Conservation (phyloP, 2,329 filamentous ascomycete genomes). For the Hysterium pulicare region DNA sequence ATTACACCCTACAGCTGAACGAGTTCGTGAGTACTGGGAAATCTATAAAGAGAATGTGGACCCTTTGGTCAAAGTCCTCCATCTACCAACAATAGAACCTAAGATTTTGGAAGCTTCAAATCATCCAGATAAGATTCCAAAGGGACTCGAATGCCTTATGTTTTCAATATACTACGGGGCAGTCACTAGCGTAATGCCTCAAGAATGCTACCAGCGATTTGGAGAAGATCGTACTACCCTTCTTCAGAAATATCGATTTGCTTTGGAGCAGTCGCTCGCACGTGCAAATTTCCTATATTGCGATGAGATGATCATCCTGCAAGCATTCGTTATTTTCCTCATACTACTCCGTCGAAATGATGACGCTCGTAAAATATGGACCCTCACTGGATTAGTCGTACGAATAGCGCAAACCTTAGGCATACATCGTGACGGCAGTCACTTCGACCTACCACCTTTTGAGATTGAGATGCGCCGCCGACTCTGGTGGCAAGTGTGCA, state of each 20-base stretch:
- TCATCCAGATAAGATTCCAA: conserved; percentile 57
- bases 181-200: conserved; percentile 49
- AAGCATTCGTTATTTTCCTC: conserved; percentile 61
- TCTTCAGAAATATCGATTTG: conserved; percentile 59
- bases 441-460: conserved; percentile 56
- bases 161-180: conserved; percentile 62
- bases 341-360: conserved; percentile 53
- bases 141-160: conserved; percentile 56
- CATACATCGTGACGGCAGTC: conserved; percentile 57
- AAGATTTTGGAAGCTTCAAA: conserved; percentile 60
- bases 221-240: conserved; percentile 51
- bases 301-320: conserved; percentile 59
- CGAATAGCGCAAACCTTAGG: conserved; percentile 59
- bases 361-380: conserved; percentile 54
- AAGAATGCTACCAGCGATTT: conserved; percentile 48
- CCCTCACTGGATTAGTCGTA: conserved; percentile 56
- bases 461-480: conserved; percentile 59
- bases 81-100: conserved; percentile 63
- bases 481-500: conserved; percentile 58
- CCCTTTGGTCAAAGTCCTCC: conserved; percentile 67
- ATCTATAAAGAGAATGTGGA: conserved; percentile 72
- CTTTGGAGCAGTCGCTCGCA: conserved; percentile 61
- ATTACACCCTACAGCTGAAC: conserved; percentile 63
- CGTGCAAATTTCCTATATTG: conserved; percentile 61
- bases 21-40: conserved; percentile 66